These are phyloP conservation scores for Solanum gandarillasii DNA, from an alignment of 257 asterid genomes.

Conservation along the genomic window DNA sequence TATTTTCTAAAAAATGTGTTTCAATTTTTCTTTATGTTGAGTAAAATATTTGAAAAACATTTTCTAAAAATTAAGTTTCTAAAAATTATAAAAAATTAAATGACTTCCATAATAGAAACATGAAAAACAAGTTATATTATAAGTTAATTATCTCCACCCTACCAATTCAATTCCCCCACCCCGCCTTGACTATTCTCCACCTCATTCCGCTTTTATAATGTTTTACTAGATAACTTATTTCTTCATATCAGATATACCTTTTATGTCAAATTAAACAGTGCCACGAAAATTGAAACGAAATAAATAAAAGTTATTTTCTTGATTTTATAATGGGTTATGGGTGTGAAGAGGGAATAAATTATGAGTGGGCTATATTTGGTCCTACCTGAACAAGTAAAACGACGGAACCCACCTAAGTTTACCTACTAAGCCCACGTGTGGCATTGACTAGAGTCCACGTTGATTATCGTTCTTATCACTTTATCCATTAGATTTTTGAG, in stretches of 20 bases:
- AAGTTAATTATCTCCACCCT: not conserved
- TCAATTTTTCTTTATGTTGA: too few species aligned
- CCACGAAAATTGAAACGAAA: not conserved
- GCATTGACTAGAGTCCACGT: not conserved
- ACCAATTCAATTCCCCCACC: not conserved
- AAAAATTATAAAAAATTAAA: not conserved
- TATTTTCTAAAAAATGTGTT: not conserved
- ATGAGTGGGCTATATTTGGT: not conserved
- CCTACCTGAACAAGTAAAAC: not conserved
- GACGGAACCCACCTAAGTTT: slow-evolving; percentile 1
- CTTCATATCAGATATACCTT: not conserved
- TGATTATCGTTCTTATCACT: not conserved
- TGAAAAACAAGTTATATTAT: not conserved
- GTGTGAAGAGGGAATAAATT: not conserved
- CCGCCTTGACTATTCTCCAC: not conserved
- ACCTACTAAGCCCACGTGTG: slow-evolving; percentile 7
- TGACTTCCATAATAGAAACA: not conserved
- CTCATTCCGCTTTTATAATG: fast-evolving
- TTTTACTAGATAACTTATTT: too few species aligned
- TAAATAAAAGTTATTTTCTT: not conserved
- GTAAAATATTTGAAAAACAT: not conserved
- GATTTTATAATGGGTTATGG: not conserved
- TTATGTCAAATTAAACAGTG: not conserved
- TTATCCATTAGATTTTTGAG: not conserved
- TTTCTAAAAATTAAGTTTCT: not conserved